A percentile compares a stretch with the other conserved stretches of the same genome.
These are phyloP conservation scores for Quercus parvula DNA, from an alignment of 306 rosid genomes.

Conservation along the genomic window DNA sequence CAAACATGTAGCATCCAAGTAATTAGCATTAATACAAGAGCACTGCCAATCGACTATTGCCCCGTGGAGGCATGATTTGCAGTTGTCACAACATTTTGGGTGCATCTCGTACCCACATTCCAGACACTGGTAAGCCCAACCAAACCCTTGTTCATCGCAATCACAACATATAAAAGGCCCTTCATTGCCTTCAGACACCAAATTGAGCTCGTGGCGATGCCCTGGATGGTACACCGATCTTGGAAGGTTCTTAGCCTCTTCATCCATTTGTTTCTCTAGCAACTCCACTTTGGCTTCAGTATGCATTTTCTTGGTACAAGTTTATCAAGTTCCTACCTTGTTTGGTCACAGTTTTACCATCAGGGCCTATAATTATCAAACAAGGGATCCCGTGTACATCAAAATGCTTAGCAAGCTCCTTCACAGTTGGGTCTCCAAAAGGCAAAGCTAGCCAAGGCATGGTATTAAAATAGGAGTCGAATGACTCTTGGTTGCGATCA, in stretches of 20 bases:
- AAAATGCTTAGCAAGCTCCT: slow-evolving; percentile 67
- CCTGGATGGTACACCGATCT: slow-evolving; percentile 50
- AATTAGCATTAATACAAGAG: background rate
- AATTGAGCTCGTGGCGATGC: slow-evolving; percentile 66
- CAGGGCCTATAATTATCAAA: slow-evolving; percentile 70
- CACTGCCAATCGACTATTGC: background rate
- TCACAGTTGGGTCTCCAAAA: slow-evolving; percentile 54
- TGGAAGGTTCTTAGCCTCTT: slow-evolving; percentile 77
- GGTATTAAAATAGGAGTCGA: slow-evolving; percentile 47
- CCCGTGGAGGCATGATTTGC: background rate
- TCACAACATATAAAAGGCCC: slow-evolving; percentile 90
- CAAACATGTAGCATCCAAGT: background rate
- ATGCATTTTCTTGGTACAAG: slow-evolving; percentile 70
- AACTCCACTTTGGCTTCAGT: slow-evolving; percentile 49
- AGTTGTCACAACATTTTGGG: slow-evolving; percentile 52
- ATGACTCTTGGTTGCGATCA: slow-evolving; percentile 60
- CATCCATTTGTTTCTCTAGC: slow-evolving; percentile 63
- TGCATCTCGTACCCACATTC: slow-evolving; percentile 90
- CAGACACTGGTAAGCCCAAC: slow-evolving; percentile 94
- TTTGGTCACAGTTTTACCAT: slow-evolving; percentile 78
- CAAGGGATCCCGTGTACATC: slow-evolving; percentile 70
- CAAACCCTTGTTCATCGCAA: slow-evolving; percentile 87
- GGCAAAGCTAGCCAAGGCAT: slow-evolving; percentile 96
- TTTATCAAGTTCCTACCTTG: slow-evolving; percentile 73
- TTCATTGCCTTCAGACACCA: slow-evolving; percentile 80